Evolutionary conservation across 2,329 filamentous ascomycete genomes (phyloP).

Genomic region (Colletotrichum somersetense): DNA sequence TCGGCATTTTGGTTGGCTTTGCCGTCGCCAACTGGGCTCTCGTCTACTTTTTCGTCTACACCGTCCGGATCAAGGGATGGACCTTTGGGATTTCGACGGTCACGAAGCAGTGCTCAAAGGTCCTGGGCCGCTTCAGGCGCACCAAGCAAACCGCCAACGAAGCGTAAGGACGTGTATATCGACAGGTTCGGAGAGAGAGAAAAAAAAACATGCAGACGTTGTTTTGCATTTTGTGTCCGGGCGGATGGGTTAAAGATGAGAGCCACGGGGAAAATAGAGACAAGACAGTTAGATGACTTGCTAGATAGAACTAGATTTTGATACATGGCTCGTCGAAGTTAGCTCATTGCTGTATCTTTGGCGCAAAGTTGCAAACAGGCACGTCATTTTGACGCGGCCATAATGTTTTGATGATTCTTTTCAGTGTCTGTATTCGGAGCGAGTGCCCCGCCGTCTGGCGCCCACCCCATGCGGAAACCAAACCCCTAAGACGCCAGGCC

Average conservation of each 20-base stretch:
- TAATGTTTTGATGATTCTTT: background rate
- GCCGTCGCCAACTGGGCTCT: slow-evolving; percentile 77
- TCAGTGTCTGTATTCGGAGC: slow-evolving; percentile 5
- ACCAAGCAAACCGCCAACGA: background rate
- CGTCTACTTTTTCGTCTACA: slow-evolving; percentile 84
- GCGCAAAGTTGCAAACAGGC: too few relatives aligned
- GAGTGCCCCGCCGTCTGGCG: slow-evolving; percentile 10
- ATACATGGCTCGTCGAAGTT: background rate
- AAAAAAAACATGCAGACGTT: background rate
- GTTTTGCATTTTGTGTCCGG: background rate
- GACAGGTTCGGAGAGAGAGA: background rate
- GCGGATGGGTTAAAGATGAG: background rate
- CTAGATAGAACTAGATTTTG: background rate
- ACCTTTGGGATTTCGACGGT: slow-evolving; percentile 66
- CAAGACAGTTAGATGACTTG: background rate
- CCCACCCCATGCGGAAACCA: background rate
- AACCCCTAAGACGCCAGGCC: slow-evolving; percentile 25
- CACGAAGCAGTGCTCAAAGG: background rate
- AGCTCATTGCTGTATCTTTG: too few relatives aligned
- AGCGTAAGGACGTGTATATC: background rate
- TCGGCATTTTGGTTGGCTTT: slow-evolving; percentile 80
- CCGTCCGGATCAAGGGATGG: slow-evolving; percentile 77
- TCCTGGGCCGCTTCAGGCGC: background rate
- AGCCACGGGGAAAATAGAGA: background rate
- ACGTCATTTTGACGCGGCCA: too few relatives aligned